These are phyloP conservation scores for Macrocystidia cucumis DNA, from an alignment of 1,284 basidiomycete genomes.

Conservation along the genomic window DNA sequence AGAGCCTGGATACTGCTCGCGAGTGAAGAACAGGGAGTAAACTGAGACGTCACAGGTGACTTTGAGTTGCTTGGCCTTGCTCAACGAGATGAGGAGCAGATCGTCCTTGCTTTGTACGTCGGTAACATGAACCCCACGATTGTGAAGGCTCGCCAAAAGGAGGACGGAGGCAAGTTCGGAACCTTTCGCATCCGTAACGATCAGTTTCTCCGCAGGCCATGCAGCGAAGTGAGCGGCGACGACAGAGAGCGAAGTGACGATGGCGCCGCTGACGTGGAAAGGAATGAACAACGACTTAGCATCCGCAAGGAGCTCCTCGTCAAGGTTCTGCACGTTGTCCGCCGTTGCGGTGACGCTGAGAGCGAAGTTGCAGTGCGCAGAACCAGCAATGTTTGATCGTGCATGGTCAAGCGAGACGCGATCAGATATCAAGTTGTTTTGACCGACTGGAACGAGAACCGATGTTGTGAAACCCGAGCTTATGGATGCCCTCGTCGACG, in stretches of 20 bases:
- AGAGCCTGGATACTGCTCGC: constrained; percentile 65
- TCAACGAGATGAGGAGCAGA: constrained; percentile 85
- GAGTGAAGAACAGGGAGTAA: constrained; percentile 88
- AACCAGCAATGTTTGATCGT: constrained; percentile 52
- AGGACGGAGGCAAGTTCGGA: constrained; percentile 92
- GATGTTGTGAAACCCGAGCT: constrained; percentile 85
- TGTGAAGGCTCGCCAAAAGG: constrained; percentile 88
- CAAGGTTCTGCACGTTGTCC: constrained; percentile 57
- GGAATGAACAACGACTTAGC: constrained; percentile 85
- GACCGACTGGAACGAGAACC: constrained; percentile 71
- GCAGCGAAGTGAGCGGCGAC: constrained; percentile 86
- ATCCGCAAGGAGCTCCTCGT: constrained; percentile 73
- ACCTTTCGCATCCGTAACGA: constrained; percentile 90
- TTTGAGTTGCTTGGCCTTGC: constrained; percentile 90
- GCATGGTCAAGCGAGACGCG: constrained; percentile 62
- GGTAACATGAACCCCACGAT: constrained; percentile 89
- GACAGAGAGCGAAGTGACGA: constrained; percentile 45
- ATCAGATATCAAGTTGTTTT: constrained; percentile 59
- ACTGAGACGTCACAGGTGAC: constrained; percentile 97
- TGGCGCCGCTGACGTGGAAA: constrained; percentile 47
- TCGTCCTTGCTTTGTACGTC: constrained; percentile 88
- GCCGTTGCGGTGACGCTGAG: constrained; percentile 73
- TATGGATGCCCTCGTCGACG: constrained; percentile 75
- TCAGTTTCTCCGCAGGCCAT: constrained; percentile 90
- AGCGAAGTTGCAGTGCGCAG: constrained; percentile 83